Evolutionary conservation across 192 early-diverging fungal species (phyloP).

Genomic region (Bifiguratus adelaidae): DNA sequence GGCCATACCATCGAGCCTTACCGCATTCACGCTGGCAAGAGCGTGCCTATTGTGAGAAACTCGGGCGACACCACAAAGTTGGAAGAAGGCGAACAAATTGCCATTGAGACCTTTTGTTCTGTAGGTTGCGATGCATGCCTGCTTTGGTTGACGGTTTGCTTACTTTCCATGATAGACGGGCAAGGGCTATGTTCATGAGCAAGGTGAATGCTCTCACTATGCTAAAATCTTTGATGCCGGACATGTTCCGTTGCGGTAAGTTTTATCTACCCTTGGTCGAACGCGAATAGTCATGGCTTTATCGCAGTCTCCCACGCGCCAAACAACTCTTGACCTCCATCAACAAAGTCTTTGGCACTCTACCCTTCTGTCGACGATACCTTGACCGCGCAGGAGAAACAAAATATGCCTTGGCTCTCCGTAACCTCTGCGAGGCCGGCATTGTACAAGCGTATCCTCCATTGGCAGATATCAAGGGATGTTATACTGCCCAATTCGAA

Average conservation of each 20-base stretch:
- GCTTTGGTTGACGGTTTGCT: background rate
- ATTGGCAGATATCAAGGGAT: conserved; percentile 71
- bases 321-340: conserved; percentile 72
- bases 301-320: conserved; percentile 50
- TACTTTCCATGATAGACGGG: conserved; percentile 50
- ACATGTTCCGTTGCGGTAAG: conserved; percentile 57
- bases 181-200: conserved; percentile 78
- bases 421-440: conserved; percentile 73
- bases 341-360: conserved; percentile 84
- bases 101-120: conserved; percentile 88
- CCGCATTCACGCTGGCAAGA: conserved; percentile 89
- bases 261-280: too few relatives aligned
- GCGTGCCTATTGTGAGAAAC: conserved; percentile 87
- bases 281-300: too few relatives aligned
- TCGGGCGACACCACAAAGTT: conserved; percentile 79
- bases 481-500: conserved; percentile 94
- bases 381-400: conserved; percentile 88
- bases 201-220: conserved; percentile 91
- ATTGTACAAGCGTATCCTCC: conserved; percentile 85
- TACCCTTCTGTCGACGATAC: conserved; percentile 93
- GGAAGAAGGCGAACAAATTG: conserved; percentile 92
- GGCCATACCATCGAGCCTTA: conserved; percentile 92
- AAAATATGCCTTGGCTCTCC: conserved; percentile 80
- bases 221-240: conserved; percentile 46
- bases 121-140: conserved; percentile 36